Base-by-base conservation (phyloP, 2,329 filamentous ascomycete species). In the Penicillium sp. region DNA sequence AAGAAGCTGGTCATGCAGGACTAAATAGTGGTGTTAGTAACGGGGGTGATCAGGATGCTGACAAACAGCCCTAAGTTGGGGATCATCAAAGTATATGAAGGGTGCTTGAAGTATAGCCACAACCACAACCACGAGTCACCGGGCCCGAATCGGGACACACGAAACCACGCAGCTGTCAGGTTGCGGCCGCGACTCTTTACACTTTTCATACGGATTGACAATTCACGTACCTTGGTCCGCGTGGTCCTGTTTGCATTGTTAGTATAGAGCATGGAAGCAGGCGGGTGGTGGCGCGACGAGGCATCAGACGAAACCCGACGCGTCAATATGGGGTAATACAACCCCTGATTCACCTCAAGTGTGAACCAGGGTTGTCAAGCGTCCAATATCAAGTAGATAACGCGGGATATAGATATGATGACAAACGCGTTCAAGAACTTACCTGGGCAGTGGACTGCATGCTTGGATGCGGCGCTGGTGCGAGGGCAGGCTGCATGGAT, bases 1-100 rank as follows among this genome's bases (percentile, higher is more conserved):
- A 63, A 86, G 78, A 43, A 87, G 81, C 65, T 86, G 84, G 68
- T 86, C 84, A 73, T 84, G 81, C 67, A 87, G 79, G 69, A 83
- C 84, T 86, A 64, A 34, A 8, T 45, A 45, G 43, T 44, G 49
- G 47, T 43, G 32, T 62, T 55, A 62, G 59, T 44, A n/a, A 22
- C 43, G 21, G 29, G 40, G 27, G 4, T 5, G 10, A 43, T 16
- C 14, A 45, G 3, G 11, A 32, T 50, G 18, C 18, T 22, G 21
- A 45, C 7, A 24, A n/a, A 27, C 32, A 50, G 3, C 45, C 36
- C 38, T 49, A 43, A 38, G 40, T 43, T 14, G 31, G 16, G 38
- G 34, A n/a, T 36, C 34, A n/a, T 36, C 34, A 36, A 40, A 40
- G 38, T 40, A 40, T 40, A 40, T 21, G 38, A 40, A 27, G 24